Evolutionary conservation across 805 yeast species (phyloP), one percentile per base, ranked within the genome.

Genomic region (Debaryomyces prosopidis): DNA sequence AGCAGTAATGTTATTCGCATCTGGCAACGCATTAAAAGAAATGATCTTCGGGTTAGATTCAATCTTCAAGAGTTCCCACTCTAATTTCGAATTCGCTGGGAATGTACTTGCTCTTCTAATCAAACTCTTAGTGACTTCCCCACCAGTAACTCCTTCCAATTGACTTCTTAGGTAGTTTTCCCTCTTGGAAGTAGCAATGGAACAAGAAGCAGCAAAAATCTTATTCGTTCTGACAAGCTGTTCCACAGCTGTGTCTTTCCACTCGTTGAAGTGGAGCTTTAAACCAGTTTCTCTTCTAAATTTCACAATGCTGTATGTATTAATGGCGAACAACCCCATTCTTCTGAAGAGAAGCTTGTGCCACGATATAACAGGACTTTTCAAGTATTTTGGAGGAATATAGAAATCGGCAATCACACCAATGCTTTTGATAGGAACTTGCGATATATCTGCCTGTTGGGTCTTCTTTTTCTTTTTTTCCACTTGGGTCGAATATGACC

Each of bases 221-320:
- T 83, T 82, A 67, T 91, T 89, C n/a, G 88, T 85, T 46, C 80
- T 79, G 23, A 85, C 86, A 63, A 82, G 90, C 41, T 73, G 73
- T 54, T 89, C 89, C 54, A 91, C 82, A 6, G 96, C 96, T 26
- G 76, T 77, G 65, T 89, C 92, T 63, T 87, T 88, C 96, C 96
- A 91, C 48, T 82, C 78, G 27, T 91, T 88, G 63, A 82, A 85
- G 45, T 77, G 60, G 32, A 82, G 79, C 20, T 64, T 65, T 47
- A 66, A 59, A 32, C 65, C 64, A 31, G 75, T 68, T 40, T 72
- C 77, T 36, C 64, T 59, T 63, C 69, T 76, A 56, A 66, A 78
- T 51, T 73, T 73, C 44, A 71, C 75, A 3, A 77, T 71, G 48
- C 72, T 75, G 43, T 74, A 74, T 36, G 90, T 82, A 62, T 85